Evolutionary conservation across 257 asterid species (phyloP).

Genomic region (Solanum virginianum): DNA sequence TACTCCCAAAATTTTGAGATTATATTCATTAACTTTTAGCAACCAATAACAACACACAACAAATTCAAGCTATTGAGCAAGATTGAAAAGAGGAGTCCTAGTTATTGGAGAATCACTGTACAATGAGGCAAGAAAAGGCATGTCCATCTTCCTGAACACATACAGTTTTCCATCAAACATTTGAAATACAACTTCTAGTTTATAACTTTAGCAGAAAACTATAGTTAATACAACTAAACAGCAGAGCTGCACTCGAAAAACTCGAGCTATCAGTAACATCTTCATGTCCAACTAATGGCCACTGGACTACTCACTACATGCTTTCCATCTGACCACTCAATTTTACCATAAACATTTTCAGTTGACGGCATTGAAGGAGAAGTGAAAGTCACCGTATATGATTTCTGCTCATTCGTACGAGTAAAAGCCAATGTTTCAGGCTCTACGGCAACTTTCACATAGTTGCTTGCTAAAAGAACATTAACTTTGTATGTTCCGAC

Average conservation of each 20-base stretch:
- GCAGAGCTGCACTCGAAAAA: background rate
- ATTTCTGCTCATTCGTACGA: background rate
- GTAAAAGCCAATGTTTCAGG: background rate
- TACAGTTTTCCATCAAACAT: background rate
- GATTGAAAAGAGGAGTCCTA: background rate
- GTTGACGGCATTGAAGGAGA: background rate
- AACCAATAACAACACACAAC: background rate
- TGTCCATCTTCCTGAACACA: background rate
- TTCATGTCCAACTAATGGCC: conserved; percentile 4
- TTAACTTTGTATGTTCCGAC: conserved; percentile 2
- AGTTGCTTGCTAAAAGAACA: background rate
- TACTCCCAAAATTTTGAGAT: background rate
- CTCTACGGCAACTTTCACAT: background rate
- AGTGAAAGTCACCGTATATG: conserved; percentile 1
- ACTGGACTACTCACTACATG: conserved; percentile 8
- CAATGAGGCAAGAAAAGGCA: background rate
- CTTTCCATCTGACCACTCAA: conserved; percentile 8
- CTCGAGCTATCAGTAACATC: background rate
- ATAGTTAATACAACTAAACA: background rate
- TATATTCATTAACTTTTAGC: background rate
- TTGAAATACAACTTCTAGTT: background rate
- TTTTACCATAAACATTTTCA: background rate
- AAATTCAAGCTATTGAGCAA: background rate
- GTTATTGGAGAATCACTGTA: background rate
- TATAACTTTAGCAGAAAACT: background rate